Evolutionary conservation across 371 early-diverging fungal species (phyloP), one percentile per base, ranked within the genome.

Genomic region (Mortierella sp.): DNA sequence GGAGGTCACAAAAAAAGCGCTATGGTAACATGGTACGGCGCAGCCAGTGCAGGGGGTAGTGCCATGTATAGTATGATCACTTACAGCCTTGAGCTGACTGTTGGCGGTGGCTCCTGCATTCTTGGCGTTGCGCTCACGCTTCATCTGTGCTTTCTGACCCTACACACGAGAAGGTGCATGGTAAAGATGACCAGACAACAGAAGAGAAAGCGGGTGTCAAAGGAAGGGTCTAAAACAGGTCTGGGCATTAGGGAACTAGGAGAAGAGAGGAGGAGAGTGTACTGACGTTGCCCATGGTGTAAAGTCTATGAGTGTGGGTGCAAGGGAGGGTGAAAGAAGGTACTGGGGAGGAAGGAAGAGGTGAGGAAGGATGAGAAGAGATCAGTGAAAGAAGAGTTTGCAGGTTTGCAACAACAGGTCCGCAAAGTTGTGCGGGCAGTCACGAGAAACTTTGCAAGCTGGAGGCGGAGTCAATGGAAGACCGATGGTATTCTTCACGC

Each of bases 71-170:
- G 24, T 55, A n/a, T 13, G 30, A n/a, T 30, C 28, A 82, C 83
- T 78, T 82, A 91, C 92, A 57, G 81, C 80, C 82, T 95, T 95
- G 59, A 92, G 85, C 80, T 95, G 95, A 61, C 89, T 89, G 54
- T 88, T 89, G 28, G 86, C 83, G 30, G 64, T 82, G 39, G 73
- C 78, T 2, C 61, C 76, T 13, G 82, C 84, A 46, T 72, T 72
- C 79, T 93, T 91, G 45, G 87, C 88, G 58, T 85, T 85, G 71
- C 92, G 87, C 66, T 92, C 94, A 51, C 94, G 89, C 78, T 84
- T 84, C 84, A 86, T 86, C 71, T 87, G 89, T 68, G 91, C 90
- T 74, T 93, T 92, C 81, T 86, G 87, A 57, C 90, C 92, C 64
- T 63, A 57, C 21, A 47, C 23, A 21, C 21, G 28, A 43, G 10